phyloP scores from a whole-genome alignment of 2,329 filamentous ascomycete species.

The Penicillium freii region DNA sequence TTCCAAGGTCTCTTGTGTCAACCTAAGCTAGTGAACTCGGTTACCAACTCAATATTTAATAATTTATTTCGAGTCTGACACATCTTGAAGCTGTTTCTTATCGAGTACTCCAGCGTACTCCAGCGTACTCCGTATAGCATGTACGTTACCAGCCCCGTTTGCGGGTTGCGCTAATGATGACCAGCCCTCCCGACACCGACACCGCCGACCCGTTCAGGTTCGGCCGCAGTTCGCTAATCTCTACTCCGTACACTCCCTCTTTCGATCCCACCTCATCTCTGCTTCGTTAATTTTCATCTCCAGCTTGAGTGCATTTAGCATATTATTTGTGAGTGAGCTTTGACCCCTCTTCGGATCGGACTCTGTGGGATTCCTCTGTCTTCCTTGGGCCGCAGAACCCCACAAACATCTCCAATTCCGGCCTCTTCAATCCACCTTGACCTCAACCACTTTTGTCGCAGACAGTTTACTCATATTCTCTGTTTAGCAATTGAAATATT shows the following conservation, averaged over 20 bases:
- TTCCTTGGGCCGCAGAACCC: slow-evolving; percentile 19
- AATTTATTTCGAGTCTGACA: neutral
- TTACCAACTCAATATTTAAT: neutral
- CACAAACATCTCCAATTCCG: slow-evolving; percentile 30
- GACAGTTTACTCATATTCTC: slow-evolving; percentile 4
- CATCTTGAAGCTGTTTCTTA: neutral
- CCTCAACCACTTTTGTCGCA: slow-evolving; percentile 6
- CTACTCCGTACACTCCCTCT: slow-evolving; percentile 7
- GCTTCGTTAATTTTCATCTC: neutral
- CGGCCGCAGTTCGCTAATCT: slow-evolving; percentile 20
- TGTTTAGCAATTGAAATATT: slow-evolving; percentile 8
- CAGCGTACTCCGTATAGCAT: neutral
- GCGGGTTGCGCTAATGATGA: slow-evolving; percentile 18
- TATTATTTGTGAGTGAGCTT: slow-evolving; percentile 21
- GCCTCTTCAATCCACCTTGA: slow-evolving; percentile 14
- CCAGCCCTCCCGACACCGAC: slow-evolving; percentile 13
- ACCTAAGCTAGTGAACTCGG: neutral
- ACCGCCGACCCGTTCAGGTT: slow-evolving; percentile 19
- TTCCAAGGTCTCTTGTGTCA: neutral
- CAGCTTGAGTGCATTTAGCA: slow-evolving; percentile 9
- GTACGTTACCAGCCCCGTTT: slow-evolving; percentile 14
- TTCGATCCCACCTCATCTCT: slow-evolving; percentile 6
- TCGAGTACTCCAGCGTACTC: neutral
- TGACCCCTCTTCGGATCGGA: neutral
- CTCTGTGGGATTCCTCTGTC: slow-evolving; percentile 19